Evolutionary conservation across 2,329 filamentous ascomycete genomes (phyloP).

Genomic region (Drechmeria coniospora): DNA sequence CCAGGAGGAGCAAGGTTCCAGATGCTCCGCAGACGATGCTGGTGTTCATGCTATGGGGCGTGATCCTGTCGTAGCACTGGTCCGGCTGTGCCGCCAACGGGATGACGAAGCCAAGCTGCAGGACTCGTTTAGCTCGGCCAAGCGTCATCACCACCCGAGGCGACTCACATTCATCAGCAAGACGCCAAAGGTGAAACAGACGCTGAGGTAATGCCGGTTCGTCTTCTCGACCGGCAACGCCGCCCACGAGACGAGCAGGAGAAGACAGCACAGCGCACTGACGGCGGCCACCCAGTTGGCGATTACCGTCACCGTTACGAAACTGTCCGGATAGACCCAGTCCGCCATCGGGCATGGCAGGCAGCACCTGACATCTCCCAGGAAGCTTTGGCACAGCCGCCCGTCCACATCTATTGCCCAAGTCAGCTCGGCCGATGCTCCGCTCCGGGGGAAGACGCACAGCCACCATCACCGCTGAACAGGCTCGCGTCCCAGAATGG

Average conservation of each 20-base stretch:
- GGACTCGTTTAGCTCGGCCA: conserved; percentile 7
- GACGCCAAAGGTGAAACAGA: conserved; percentile 65
- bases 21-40: conserved; percentile 74
- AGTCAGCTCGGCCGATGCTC: conserved; percentile 2
- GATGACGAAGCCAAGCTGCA: conserved; percentile 74
- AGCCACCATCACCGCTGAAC: conserved; percentile 48
- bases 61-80: conserved; percentile 80
- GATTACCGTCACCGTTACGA: conserved; percentile 41
- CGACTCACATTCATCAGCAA: conserved; percentile 62
- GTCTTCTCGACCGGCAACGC: conserved; percentile 78
- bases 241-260: conserved; percentile 66
- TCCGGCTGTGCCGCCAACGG: conserved; percentile 64
- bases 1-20: conserved; percentile 70
- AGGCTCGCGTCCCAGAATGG: conserved; percentile 53
- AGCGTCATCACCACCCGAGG: background rate
- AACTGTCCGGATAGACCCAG: conserved; percentile 52
- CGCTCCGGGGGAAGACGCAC: conserved; percentile 29
- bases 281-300: conserved; percentile 76
- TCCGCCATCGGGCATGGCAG: conserved; percentile 78
- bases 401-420: conserved; percentile 38
- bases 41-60: conserved; percentile 80
- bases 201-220: conserved; percentile 80
- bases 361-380: conserved; percentile 52
- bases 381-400: conserved; percentile 33
- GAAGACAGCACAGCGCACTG: conserved; percentile 54